These are phyloP conservation scores for Blepharisma japonicum DNA, from an alignment of 73 alveolate species.

Conservation along the genomic window DNA sequence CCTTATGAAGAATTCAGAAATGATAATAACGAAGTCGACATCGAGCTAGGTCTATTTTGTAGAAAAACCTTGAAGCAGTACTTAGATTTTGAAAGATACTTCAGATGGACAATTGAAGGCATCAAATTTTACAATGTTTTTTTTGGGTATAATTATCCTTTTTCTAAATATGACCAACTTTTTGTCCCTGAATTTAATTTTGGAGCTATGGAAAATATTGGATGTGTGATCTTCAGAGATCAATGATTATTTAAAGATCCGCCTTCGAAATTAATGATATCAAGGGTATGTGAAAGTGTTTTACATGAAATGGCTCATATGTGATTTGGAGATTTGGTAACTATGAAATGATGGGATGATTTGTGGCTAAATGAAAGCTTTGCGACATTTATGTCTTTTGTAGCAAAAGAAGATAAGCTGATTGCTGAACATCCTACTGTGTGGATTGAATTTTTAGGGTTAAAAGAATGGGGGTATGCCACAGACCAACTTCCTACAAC, in stretches of 20 bases:
- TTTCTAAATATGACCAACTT: conserved; percentile 90
- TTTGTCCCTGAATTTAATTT: conserved; percentile 93
- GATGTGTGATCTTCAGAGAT: conserved; percentile 94
- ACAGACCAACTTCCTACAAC: conserved; percentile 89
- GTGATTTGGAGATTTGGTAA: conserved; percentile 98
- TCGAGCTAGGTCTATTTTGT: conserved; percentile 78
- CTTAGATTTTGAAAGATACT: conserved; percentile 79
- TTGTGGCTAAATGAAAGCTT: conserved; percentile 97
- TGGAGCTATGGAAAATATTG: conserved; percentile 99
- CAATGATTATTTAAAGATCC: conserved; percentile 80
- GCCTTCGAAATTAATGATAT: conserved; percentile 37
- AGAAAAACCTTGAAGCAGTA: conserved; percentile 71
- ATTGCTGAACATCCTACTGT: not conserved
- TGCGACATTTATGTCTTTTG: conserved; percentile 54
- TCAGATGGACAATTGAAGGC: conserved; percentile 86
- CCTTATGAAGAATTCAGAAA: conserved; percentile 73
- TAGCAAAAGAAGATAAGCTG: not conserved
- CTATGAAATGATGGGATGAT: conserved; percentile 99
- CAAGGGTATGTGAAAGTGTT: conserved; percentile 63
- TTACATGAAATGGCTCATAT: conserved; percentile 98
- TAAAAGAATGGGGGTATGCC: conserved; percentile 80
- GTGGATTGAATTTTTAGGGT: conserved; percentile 75
- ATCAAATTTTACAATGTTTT: conserved; percentile 88
- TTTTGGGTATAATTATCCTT: conserved; percentile 88
- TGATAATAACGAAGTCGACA: conserved; percentile 55